Base-by-base conservation (phyloP, 768 basidiomycete genomes). In the Auricularia cornea region DNA sequence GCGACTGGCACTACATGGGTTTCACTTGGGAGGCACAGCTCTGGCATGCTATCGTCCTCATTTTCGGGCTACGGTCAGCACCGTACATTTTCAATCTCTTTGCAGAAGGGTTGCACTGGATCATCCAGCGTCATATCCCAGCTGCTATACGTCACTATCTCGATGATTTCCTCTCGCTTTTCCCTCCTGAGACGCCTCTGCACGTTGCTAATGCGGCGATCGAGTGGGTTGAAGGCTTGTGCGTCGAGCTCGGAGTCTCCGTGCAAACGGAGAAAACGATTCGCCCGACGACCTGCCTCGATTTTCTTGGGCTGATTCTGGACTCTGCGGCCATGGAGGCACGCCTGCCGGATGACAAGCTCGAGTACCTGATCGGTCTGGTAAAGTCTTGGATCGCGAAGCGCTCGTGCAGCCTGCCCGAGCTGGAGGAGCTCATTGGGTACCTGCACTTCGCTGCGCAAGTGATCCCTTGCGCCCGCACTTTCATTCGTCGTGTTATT, bases 31-130 rank as follows among this genome's bases (percentile, higher is more conserved):
- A 66, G 0, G 60, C 56, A 4, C 28, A 60, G 33, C 68, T 72
- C 54, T 78, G 73, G 62, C 71, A 71, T 35, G 65, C 68, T 29
- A 51, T 75, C 3, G 72, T 77, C 2, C 68, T 78, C 12, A 68
- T 64, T 0, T 79, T 79, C 65, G 76, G 76, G 0, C 62, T 72
- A 2, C 65, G 69, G 3, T 70, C 73, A 1, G 73, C 75, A 5
- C 74, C 76, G 2, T 76, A 77, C 66, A 77, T 79, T 14, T 78
- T 76, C 67, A 76, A 78, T 62, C 70, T 78, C 1, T 77, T 77
- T 62, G 70, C 76, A 0, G 74, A 78, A 62, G 77, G 70, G 8
- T 68, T 78, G 8, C 77, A 78, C 62, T 79, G 76, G 77, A 77
- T 78, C 60, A 72, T 77, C n/a, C 64, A 70, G n/a, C 68, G 70